phyloP scores from a whole-genome alignment of 2,329 filamentous ascomycete species.

The Hymenoscyphus infarciens region DNA sequence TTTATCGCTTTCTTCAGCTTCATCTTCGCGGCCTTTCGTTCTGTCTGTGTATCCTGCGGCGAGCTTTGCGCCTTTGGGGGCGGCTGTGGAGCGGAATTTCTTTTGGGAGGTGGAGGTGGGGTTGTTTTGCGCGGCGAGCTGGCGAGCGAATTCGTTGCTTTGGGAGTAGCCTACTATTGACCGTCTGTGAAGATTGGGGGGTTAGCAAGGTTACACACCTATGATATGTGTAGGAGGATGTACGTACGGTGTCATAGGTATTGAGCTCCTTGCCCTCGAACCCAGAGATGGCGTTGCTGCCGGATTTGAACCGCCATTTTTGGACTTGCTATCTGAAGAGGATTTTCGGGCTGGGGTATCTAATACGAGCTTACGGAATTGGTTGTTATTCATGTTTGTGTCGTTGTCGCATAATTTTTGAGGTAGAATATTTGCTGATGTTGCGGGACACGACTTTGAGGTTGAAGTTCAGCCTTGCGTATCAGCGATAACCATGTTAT shows the following conservation, averaged over 20 bases:
- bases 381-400: slow-evolving; percentile 83
- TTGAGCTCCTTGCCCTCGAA: slow-evolving; percentile 73
- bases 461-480: slow-evolving; percentile 7
- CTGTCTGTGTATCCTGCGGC: slow-evolving; percentile 82
- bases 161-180: slow-evolving; percentile 22
- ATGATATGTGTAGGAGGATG: background rate
- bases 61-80: slow-evolving; percentile 78
- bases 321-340: slow-evolving; percentile 27
- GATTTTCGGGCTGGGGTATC: slow-evolving; percentile 44
- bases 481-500: background rate
- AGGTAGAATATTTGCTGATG: background rate
- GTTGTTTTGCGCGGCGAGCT: slow-evolving; percentile 67
- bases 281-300: slow-evolving; percentile 57
- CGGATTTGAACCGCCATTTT: slow-evolving; percentile 45
- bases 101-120: slow-evolving; percentile 42
- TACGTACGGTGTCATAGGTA: slow-evolving; percentile 89
- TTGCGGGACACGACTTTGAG: background rate
- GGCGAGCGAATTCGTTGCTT: slow-evolving; percentile 69
- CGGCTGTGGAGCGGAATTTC: slow-evolving; percentile 69
- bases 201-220: slow-evolving; percentile 3
- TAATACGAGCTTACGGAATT: slow-evolving; percentile 80
- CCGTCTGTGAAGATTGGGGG: slow-evolving; percentile 17
- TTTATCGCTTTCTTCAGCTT: slow-evolving; percentile 50
- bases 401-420: background rate
- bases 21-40: slow-evolving; percentile 57